Evolutionary conservation across 225 moss, liverwort and hornwort genomes (phyloP), one percentile per base, ranked within the genome.

Genomic region (Pseudoscleropodium purum): DNA sequence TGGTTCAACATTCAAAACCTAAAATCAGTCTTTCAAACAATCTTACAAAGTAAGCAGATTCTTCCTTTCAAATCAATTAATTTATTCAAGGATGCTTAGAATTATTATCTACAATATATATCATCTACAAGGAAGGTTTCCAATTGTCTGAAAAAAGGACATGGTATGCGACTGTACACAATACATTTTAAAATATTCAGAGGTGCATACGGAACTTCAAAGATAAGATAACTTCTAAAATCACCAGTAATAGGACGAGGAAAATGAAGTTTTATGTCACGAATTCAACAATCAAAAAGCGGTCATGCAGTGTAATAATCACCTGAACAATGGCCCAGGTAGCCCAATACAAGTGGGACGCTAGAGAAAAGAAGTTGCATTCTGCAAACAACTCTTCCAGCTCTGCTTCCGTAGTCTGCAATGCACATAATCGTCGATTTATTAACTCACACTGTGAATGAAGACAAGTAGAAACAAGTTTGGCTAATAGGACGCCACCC

Each of bases 301-400:
- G 45, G 37, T 60, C 70, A 84, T 37, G 89, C 56, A 65, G 66
- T 52, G 73, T 49, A 89, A 57, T 41, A 83, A 49, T 88, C 91
- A 99, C 99, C 97, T 99, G 99, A 90, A 99, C 91, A 73, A 99
- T 94, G 74, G 90, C 96, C 99, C 99, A 99, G 43, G 91, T 88
- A 74, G 94, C 99, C 99, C 99, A 99, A 88, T 95, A 99, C 60
- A 97, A 75, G 89, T 99, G 99, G 85, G 99, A 99, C 63, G 94
- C 95, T 81, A 97, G 92, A 39, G 97, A 93, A 87, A 86, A 97
- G 76, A 93, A 94, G 89, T 90, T 99, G 88, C 94, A 92, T 85
- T 99, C 99, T 41, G 92, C 91, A 81, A 90, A 96, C 52, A 99
- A 70, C 45, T 90, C 90, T 79, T 97, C 94, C 91, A 99, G 81